phyloP scores from a whole-genome alignment of 192 early-diverging fungal genomes.

The Borealophlyctis nickersoniae region DNA sequence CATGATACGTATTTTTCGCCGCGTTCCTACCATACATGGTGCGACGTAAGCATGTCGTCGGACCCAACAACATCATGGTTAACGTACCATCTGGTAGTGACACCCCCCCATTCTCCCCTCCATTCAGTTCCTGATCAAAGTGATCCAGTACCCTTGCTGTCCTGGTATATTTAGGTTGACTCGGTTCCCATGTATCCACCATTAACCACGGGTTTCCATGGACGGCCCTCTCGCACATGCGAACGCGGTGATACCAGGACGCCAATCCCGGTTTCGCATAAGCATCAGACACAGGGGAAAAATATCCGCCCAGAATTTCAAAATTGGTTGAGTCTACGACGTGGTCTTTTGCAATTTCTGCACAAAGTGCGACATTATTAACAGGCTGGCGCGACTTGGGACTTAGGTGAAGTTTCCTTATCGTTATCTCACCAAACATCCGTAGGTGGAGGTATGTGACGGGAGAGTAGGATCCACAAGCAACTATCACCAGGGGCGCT shows the following conservation, averaged over 20 bases:
- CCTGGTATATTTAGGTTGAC: conserved; percentile 73
- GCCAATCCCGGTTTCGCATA: conserved; percentile 93
- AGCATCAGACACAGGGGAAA: conserved; percentile 91
- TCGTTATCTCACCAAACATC: conserved; percentile 85
- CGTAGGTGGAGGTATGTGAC: conserved; percentile 96
- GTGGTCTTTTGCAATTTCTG: conserved; percentile 96
- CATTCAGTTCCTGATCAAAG: conserved; percentile 88
- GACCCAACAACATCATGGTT: no score
- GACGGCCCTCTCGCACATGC: conserved; percentile 89
- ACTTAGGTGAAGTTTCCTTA: background rate
- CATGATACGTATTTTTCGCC: conserved; percentile 74
- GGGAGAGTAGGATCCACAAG: conserved; percentile 96
- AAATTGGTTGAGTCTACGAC: conserved; percentile 68
- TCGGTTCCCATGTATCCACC: conserved; percentile 93
- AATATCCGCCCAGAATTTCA: conserved; percentile 93
- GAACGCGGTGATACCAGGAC: conserved; percentile 77
- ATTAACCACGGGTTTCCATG: conserved; percentile 86
- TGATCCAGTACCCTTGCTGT: conserved; percentile 93
- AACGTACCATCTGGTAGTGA: conserved; percentile 52
- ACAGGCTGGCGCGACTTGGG: background rate
- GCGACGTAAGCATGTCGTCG: no score
- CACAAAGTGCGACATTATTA: background rate
- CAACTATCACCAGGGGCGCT: conserved; percentile 85
- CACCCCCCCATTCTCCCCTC: conserved; percentile 35
- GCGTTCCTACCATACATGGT: no score